Percentiles rank a stretch among this genome's conserved stretches.
Conservation (phyloP, 257 asterid species). For the Eucommia ulmoides region DNA sequence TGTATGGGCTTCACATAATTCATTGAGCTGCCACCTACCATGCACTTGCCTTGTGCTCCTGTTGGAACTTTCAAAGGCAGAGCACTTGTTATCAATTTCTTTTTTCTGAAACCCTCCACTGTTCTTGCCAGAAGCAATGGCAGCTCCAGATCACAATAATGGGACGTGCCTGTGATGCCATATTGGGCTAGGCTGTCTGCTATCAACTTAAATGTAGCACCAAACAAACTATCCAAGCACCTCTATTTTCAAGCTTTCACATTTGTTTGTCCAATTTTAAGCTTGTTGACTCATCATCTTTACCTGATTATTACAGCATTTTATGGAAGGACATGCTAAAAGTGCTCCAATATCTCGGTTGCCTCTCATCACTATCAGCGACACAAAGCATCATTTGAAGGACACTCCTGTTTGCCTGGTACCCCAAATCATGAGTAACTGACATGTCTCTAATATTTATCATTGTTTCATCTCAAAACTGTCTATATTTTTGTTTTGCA, state of each 20-base stretch:
- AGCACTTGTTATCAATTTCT: too few species aligned
- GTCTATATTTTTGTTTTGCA: slow-evolving; percentile 22
- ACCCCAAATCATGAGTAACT: slow-evolving; percentile 3
- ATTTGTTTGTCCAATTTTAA: neutral
- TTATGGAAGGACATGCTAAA: slow-evolving; percentile 98
- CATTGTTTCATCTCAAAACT: too few species aligned
- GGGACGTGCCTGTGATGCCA: too few species aligned
- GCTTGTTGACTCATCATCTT: slow-evolving; percentile 12
- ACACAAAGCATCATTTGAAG: slow-evolving; percentile 53
- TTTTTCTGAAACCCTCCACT: too few species aligned
- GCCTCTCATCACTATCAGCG: slow-evolving; percentile 76
- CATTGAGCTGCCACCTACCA: too few species aligned
- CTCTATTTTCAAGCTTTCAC: neutral
- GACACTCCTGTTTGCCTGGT: slow-evolving; percentile 94
- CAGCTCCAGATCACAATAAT: too few species aligned
- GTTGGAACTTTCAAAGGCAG: too few species aligned
- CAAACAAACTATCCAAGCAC: neutral
- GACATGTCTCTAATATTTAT: neutral
- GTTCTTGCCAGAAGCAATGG: too few species aligned
- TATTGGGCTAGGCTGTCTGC: neutral
- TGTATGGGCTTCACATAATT: too few species aligned
- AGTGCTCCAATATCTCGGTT: slow-evolving; percentile 93
- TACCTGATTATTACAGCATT: slow-evolving; percentile 60
- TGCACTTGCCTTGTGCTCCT: too few species aligned
- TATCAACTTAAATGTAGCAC: neutral